Evolutionary conservation across 2,329 filamentous ascomycete genomes (phyloP), one percentile per base, ranked within the genome.

Genomic region (Rhynchosporium agropyri): DNA sequence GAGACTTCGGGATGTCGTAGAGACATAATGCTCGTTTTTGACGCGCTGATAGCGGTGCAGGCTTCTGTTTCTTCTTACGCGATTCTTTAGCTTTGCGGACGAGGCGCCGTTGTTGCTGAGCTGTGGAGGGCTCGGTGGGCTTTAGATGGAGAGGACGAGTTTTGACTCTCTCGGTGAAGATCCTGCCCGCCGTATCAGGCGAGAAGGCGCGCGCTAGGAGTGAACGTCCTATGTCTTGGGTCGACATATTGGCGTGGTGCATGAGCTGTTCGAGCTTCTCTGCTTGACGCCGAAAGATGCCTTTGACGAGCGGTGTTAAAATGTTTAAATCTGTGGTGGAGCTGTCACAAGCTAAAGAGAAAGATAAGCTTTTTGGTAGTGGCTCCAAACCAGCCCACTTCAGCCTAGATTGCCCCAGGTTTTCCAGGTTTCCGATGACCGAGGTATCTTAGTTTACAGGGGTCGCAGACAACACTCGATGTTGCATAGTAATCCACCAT

Each of bases 81-180:
- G 79, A 73, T 4, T 79, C 79, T 72, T 79, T 71, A 15, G 58
- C 69, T 3, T 65, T 49, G 26, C 73, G 71, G 7, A 60, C 73
- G 29, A 70, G 69, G 40, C 72, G 73, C 8, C 75, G 83, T 48
- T 46, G 58, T 63, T 50, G 66, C 38, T 56, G 45, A 58, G 58
- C 59, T 20, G 43, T 62, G 28, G 72, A 82, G 75, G 91, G 90
- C 0, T 90, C 91, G 28, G 88, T 89, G 6, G 91, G 88, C 48
- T 89, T 87, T 3, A 97, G 85, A 71, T 89, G 86, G 62, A 97
- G 86, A 0, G 91, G 88, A 53, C 92, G 91, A 73, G 91, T 88
- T 71, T 91, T 86, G 74, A 97, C 86, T 76, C 92, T 92, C 67
- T 96, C 91, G 66, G 83, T 81, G 80, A 89, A 94, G 76, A 97